Evolutionary conservation across 1,139 yeast genomes (phyloP), one percentile per base, ranked within the genome.

Genomic region (Saccharomyces pastorianus): DNA sequence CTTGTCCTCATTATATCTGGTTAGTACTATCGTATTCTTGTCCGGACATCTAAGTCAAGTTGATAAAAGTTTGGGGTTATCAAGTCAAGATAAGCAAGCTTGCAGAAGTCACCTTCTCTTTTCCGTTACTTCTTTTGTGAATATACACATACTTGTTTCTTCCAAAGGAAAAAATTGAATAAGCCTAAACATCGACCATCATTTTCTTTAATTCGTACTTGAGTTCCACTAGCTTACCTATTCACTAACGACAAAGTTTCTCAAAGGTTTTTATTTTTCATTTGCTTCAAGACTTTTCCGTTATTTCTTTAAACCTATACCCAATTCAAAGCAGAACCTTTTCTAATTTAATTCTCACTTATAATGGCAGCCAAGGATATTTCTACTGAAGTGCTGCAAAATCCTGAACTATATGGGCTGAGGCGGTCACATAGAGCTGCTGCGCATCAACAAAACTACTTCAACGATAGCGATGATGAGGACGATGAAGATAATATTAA

Each of bases 371-470:
- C 49, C 7, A 62, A 58, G 51, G 71, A 69, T 32, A 58, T 73
- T 49, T 69, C 71, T 46, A 68, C 64, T 11, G 76, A 73, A 51
- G 68, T 73, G 25, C 61, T 72, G 46, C 72, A 76, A 53, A 82
- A 89, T 69, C 98, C 99, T 2, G 96, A 89, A 70, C 78, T 93
- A 32, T 93, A 91, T 64, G 99, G 99, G 2, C 77, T 93, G 57
- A 81, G 98, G 68, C 80, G 98, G 63, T 87, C 96, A 34, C 84
- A 86, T 48, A 79, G 98, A 62, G 84, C 88, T 23, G 71, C 71
- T 17, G 76, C 78, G 3, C 69, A 71, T 2, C 82, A 79, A 26
- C 72, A 77, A 48, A 79, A 65, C 48, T 66, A 61, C 7, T 70
- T 66, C 32, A 68, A 61, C 29, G 70, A 63, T 32, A 71, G 69